Evolutionary conservation across 2,329 filamentous ascomycete species (phyloP).

Genomic region (Ophiosphaerella narmari): DNA sequence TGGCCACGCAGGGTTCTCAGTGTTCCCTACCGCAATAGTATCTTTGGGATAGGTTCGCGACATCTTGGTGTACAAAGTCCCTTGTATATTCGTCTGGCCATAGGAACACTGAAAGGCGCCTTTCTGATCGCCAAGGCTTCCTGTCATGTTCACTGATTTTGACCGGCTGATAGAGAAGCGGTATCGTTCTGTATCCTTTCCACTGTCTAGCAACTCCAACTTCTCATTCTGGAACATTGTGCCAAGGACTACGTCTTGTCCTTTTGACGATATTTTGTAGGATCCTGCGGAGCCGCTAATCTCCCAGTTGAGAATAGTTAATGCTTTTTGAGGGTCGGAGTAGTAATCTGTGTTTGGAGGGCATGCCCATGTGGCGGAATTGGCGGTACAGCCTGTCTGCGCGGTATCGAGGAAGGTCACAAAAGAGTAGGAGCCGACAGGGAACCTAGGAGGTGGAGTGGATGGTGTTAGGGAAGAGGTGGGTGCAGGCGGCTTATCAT

Average conservation of each 20-base stretch:
- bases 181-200: conserved; percentile 59
- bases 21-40: conserved; percentile 30
- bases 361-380: conserved; percentile 65
- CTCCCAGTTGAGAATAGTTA: conserved; percentile 65
- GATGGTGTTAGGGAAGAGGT: conserved; percentile 20
- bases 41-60: conserved; percentile 46
- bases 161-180: conserved; percentile 60
- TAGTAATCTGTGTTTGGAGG: conserved; percentile 61
- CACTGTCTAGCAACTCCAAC: conserved; percentile 56
- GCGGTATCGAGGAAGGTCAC: conserved; percentile 61
- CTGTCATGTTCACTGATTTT: conserved; percentile 58
- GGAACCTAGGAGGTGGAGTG: conserved; percentile 53
- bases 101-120: conserved; percentile 62
- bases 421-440: conserved; percentile 66
- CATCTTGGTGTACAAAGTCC: conserved; percentile 64
- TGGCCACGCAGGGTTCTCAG: conserved; percentile 41
- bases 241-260: conserved; percentile 57
- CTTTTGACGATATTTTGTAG: conserved; percentile 62
- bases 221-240: conserved; percentile 60
- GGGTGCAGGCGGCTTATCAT: conserved; percentile 14
- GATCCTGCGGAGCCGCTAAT: conserved; percentile 51
- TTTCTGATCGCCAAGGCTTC: conserved; percentile 51
- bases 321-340: conserved; percentile 45
- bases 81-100: conserved; percentile 60
- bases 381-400: conserved; percentile 62